Base-by-base conservation (phyloP, 2,329 filamentous ascomycete species). In the Aspergillus ruber region DNA sequence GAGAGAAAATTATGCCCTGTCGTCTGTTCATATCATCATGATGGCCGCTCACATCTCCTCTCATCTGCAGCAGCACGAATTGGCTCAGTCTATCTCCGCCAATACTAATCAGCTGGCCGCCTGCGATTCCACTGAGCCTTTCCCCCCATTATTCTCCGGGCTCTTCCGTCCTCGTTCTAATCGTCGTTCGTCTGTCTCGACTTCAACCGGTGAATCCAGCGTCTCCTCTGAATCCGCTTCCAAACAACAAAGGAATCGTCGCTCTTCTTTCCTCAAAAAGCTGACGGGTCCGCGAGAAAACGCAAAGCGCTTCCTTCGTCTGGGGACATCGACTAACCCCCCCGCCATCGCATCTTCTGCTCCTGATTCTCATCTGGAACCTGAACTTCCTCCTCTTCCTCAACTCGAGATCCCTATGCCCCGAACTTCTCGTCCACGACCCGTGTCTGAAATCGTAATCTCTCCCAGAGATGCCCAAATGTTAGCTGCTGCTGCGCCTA, bases 201-300 rank as follows among this genome's bases (percentile, higher is more conserved):
- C 52, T 17, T 43, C 52, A 3, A 46, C 56, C 29, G 50, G 50
- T 21, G 35, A 40, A 18, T 39, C 25, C 15, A 32, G 17, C 20
- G 27, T 32, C 17, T 17, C 36, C 7, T 18, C 15, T 10, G 36
- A 39, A 20, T 20, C 17, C 10, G 36, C 36, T 27, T 54, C 63
- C 9, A 62, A 64, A 44, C 53, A 63, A 44, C 53, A 56, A 38
- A 53, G 44, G 49, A 59, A 56, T 35, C 60, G 56, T 39, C 57
- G 64, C 43, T 50, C 43, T 43, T 62, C 62, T 12, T 55, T 69
- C 36, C 50, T 68, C 25, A 60, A 51, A 61, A 74, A 70, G 55
- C 65, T 75, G 65, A 70, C 71, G 62, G 63, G 66, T 48, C 63
- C 71, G 63, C 69, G 70, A 51, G 70, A 74, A 53, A 69, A 71